phyloP scores from a whole-genome alignment of 352 stramenopile species.

The Globisporangium recalcitrans region DNA sequence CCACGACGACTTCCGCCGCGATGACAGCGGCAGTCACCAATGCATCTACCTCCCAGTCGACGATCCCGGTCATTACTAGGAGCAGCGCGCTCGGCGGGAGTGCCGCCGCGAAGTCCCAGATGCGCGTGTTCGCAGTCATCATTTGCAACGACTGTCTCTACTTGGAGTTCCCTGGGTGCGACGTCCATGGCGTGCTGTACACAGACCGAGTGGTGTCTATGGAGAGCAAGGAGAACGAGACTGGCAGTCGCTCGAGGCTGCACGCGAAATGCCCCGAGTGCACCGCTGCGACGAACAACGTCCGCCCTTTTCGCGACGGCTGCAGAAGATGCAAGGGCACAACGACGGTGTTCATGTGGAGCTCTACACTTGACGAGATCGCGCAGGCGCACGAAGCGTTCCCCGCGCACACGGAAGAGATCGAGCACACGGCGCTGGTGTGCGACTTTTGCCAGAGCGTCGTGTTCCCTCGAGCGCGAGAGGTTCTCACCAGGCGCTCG shows the following conservation, averaged over 20 bases:
- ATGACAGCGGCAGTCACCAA: not conserved
- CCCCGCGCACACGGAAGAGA: constrained; percentile 48
- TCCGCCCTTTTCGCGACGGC: constrained; percentile 76
- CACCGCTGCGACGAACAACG: constrained; percentile 77
- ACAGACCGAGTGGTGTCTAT: constrained; percentile 41
- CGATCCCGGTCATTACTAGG: not conserved
- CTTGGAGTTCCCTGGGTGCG: constrained; percentile 84
- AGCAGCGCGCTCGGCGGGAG: not conserved
- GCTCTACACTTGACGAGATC: constrained; percentile 56
- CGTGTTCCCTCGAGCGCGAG: constrained; percentile 69
- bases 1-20: constrained; percentile 2
- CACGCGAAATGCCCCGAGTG: constrained; percentile 85
- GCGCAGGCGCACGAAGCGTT: constrained; percentile 64
- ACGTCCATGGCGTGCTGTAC: constrained; percentile 81
- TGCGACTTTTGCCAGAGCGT: constrained; percentile 71
- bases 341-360: constrained; percentile 74
- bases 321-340: constrained; percentile 76
- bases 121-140: constrained; percentile 78
- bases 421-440: constrained; percentile 68
- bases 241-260: constrained; percentile 2
- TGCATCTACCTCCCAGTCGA: not conserved
- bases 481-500: constrained; percentile 62
- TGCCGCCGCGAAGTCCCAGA: not conserved
- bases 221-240: constrained; percentile 11
- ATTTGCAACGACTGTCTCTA: constrained; percentile 80